Evolutionary conservation across 192 early-diverging fungal species (phyloP), one percentile per base, ranked within the genome.

Genomic region (Chytriomyces hyalinus): DNA sequence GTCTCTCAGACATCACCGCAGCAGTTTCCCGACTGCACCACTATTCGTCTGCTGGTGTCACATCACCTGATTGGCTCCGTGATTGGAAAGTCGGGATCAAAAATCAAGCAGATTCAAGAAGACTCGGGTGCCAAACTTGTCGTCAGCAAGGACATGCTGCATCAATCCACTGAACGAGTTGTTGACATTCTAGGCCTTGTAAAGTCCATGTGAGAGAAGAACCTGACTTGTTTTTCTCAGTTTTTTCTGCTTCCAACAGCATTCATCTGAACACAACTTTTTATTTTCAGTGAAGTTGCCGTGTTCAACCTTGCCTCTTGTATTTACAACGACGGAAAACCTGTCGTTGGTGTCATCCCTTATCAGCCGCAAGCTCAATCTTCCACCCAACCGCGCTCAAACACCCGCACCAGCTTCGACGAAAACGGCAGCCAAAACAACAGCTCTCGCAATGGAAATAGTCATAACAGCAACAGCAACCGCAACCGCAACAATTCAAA

Each of bases 111-210:
- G 60, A 95, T 97, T 76, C 95, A 97, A 85, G 94, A 96, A 72
- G 81, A 86, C 24, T 94, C 92, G 36, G 91, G 91, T 59, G 93
- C 93, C 10, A 94, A 94, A 51, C 89, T 96, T 85, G 92, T 95
- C 43, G 93, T 95, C 13, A 92, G 93, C 77, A 97, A 97, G 82
- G 93, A 96, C 72, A 95, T 96, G 91, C 86, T 97, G n/a, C 94
- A 94, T 20, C 93, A 97, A 81, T 93, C 91, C 10, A 97, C 96
- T 44, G 96, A 97, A 84, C 94, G 96, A 69, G 90, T 96, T 50
- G 91, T 96, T 36, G 95, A 96, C 69, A 87, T 97, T 51, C 88
- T 92, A 65, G 96, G 96, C 76, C 84, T 87, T 62, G 87, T 91
- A 53, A 93, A 95, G 48, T 89, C 90, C 43, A 93, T 97, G 69